Base-by-base conservation (phyloP, 2,329 filamentous ascomycete genomes). In the Leptographium procerum region DNA sequence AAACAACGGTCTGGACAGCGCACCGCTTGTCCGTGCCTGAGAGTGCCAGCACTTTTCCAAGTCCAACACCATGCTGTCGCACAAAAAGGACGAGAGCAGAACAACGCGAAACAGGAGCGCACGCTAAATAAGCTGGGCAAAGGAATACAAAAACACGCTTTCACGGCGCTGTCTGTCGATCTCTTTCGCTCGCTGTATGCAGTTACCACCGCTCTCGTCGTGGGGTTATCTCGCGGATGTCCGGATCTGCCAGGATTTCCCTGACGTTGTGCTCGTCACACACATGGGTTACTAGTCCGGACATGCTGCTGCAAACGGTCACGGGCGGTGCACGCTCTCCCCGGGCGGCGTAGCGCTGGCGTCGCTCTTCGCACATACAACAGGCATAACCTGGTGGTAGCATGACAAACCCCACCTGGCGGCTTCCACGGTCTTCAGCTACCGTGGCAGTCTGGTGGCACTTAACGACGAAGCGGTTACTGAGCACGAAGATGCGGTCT, bases 391-490 rank as follows among this genome's bases (percentile, higher is more conserved):
- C 56, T 1, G 57, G 60, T 16, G 56, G 57, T 55, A 55, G 48
- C 40, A 57, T 55, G 33, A 14, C 11, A n/a, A 33, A 24, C 3
- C 4, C 11, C 8, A 34, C 5, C 14, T 36, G 22, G 43, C 36
- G 24, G 53, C 53, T 40, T n/a, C n/a, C 34, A 24, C 28, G 28
- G 28, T 34, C 45, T 4, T 50, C 55, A 14, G 16, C 55, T 19
- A 36, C 29, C 48, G 62, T 61, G 19, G 65, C 64, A 22, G 65
- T 63, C 4, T 68, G 69, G 58, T 73, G 71, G 55, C 70, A 73
- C 61, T 73, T 73, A 56, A 69, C 65, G 11, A 72, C 59, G 56
- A 73, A 73, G 24, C 70, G 66, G 57, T 69, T 66, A 16, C 66
- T 69, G 13, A 71, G 57, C 34, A 67, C 61, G 60, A 69, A 70